Evolutionary conservation across 495 filamentous ascomycete genomes (phyloP).

Genomic region (Tuber melanosporum): DNA sequence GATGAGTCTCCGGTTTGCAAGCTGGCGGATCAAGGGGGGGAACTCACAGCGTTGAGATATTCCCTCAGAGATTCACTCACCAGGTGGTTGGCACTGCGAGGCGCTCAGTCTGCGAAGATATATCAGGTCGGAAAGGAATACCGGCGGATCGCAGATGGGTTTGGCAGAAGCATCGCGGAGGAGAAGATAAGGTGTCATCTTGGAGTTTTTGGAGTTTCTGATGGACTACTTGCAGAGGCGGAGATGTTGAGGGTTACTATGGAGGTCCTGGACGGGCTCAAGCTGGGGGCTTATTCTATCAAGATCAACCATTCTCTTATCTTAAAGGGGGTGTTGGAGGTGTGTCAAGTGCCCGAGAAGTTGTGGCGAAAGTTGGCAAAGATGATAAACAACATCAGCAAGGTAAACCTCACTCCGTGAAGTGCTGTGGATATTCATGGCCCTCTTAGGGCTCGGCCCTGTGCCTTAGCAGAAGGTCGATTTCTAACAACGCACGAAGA

Average conservation of each 20-base stretch:
- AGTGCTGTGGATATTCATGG: background rate
- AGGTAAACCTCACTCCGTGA: conserved; percentile 3
- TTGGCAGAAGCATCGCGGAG: conserved; percentile 57
- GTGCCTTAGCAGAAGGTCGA: background rate
- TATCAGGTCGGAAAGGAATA: conserved; percentile 79
- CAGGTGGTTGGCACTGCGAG: conserved; percentile 75
- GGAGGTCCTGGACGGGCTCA: conserved; percentile 74
- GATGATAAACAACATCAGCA: conserved; percentile 89
- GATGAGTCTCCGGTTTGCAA: conserved; percentile 55
- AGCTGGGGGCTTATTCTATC: conserved; percentile 62
- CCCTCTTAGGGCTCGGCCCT: background rate
- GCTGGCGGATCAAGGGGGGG: conserved; percentile 73
- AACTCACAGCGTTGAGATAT: conserved; percentile 73
- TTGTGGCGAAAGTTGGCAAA: conserved; percentile 55
- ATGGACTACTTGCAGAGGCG: conserved; percentile 84
- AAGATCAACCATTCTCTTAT: conserved; percentile 93
- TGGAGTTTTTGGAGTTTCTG: conserved; percentile 78
- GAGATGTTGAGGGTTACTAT: conserved; percentile 73
- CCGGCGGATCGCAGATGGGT: conserved; percentile 42
- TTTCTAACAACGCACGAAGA: conserved; percentile 3
- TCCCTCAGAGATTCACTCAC: conserved; percentile 80
- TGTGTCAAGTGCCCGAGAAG: conserved; percentile 76
- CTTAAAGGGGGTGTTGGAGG: conserved; percentile 79
- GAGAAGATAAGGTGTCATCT: conserved; percentile 92
- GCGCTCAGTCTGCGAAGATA: conserved; percentile 65